Evolutionary conservation across 768 basidiomycete species (phyloP).

Genomic region (Scleroderma bovista): DNA sequence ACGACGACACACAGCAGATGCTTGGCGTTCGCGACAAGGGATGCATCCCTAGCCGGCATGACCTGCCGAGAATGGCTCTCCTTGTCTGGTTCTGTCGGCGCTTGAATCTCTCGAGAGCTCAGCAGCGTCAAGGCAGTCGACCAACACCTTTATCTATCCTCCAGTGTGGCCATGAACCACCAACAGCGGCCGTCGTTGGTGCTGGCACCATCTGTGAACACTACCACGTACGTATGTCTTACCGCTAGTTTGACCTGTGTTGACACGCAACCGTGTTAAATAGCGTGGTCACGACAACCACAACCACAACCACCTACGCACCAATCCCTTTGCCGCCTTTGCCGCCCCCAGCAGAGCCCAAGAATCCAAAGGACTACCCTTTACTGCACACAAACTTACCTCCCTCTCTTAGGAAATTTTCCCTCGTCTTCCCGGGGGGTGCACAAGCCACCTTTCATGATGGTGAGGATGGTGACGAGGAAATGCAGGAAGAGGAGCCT

Average conservation of each 20-base stretch:
- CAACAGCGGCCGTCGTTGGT: constrained; percentile 61
- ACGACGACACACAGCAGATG: too few relatives aligned
- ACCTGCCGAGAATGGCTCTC: constrained; percentile 17
- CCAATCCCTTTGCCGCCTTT: constrained; percentile 78
- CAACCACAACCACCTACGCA: constrained; percentile 84
- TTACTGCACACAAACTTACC: constrained; percentile 74
- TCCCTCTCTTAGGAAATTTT: constrained; percentile 64
- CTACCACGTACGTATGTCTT: constrained; percentile 60
- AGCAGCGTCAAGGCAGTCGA: too few relatives aligned
- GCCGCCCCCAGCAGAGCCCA: constrained; percentile 64
- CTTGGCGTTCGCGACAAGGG: too few relatives aligned
- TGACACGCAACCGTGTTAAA: constrained; percentile 19
- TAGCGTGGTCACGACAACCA: constrained; percentile 88
- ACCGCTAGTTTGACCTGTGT: constrained; percentile 2
- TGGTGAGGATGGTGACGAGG: constrained; percentile 54
- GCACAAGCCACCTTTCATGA: constrained; percentile 75
- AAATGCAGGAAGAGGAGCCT: constrained; percentile 70
- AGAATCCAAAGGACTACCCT: constrained; percentile 77
- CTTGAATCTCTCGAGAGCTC: constrained; percentile 14
- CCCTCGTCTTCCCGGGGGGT: constrained; percentile 77
- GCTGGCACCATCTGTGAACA: constrained; percentile 78
- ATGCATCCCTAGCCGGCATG: constrained; percentile 12
- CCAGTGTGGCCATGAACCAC: constrained; percentile 48
- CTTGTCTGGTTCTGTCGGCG: constrained; percentile 17
- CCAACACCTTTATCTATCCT: constrained; percentile 20